Conservation (phyloP, 2,329 filamentous ascomycete species). For the Fusarium sp. region DNA sequence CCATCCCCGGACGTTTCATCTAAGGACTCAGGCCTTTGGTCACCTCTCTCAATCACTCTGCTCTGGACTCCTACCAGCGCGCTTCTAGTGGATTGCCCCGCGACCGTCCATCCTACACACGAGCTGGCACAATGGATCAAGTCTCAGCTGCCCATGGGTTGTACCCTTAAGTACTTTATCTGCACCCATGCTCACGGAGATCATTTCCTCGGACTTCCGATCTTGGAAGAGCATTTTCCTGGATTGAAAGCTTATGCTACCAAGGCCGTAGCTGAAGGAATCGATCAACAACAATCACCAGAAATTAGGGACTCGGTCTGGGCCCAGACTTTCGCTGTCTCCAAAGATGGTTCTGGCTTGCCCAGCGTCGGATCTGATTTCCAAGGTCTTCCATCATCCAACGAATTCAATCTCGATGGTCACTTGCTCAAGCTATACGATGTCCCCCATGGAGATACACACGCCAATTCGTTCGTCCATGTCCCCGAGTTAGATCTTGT, state of each 20-base stretch:
- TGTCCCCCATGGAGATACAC: not conserved
- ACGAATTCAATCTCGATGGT: not conserved
- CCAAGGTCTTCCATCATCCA: not conserved
- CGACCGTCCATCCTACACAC: not conserved
- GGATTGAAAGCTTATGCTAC: not conserved
- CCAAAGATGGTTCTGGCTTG: not conserved
- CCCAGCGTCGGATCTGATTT: no score
- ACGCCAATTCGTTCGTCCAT: not conserved
- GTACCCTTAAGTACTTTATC: not conserved
- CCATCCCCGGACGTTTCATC: not conserved
- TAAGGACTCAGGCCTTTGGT: not conserved
- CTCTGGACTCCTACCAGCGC: not conserved
- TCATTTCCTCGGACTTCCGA: not conserved
- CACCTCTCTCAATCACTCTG: not conserved
- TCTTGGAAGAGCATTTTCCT: not conserved
- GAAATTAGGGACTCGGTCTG: not conserved
- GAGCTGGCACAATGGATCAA: not conserved
- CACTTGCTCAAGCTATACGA: not conserved
- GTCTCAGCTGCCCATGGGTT: not conserved
- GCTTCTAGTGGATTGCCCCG: not conserved
- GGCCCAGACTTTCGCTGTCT: not conserved
- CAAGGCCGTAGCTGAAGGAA: not conserved
- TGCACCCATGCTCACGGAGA: not conserved
- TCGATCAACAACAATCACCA: not conserved
- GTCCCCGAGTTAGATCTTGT: not conserved